These are phyloP conservation scores for Aspergillus fischeri DNA, from an alignment of 2,329 filamentous ascomycete species.

Conservation along the genomic window DNA sequence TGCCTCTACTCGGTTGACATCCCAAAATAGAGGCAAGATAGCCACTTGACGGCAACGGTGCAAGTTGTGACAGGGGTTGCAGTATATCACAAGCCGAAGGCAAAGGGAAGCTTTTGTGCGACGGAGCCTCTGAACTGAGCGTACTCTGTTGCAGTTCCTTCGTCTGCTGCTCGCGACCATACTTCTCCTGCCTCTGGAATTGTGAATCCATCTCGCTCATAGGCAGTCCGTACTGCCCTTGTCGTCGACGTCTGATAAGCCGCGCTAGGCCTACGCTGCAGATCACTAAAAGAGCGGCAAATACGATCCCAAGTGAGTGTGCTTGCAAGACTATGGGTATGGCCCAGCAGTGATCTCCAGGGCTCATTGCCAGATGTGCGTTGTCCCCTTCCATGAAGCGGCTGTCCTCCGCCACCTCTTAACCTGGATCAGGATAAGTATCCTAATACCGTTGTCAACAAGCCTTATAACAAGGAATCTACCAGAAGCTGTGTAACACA, in stretches of 20 bases:
- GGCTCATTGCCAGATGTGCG: conserved; percentile 14
- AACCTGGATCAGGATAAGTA: not conserved
- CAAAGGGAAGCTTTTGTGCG: conserved; percentile 4
- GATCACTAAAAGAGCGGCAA: conserved; percentile 11
- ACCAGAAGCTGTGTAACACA: not conserved
- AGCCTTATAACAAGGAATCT: not conserved
- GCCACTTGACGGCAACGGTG: conserved; percentile 21
- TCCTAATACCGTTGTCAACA: not conserved
- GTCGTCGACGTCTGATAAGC: conserved; percentile 15
- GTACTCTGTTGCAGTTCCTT: conserved; percentile 7
- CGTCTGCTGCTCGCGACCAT: conserved; percentile 14
- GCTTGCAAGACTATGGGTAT: conserved; percentile 7
- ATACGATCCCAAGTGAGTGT: conserved; percentile 14
- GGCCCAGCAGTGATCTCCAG: conserved; percentile 8
- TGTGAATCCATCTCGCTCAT: conserved; percentile 19
- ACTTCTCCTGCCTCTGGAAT: conserved; percentile 7
- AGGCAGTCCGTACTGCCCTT: conserved; percentile 7
- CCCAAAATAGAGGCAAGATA: conserved; percentile 17
- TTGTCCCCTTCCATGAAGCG: conserved; percentile 5
- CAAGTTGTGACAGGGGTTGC: conserved; percentile 19
- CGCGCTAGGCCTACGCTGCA: conserved; percentile 15
- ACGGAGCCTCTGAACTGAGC: conserved; percentile 3
- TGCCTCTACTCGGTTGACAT: conserved; percentile 10
- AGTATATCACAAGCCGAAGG: conserved; percentile 24
- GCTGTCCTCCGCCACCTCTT: not conserved